Evolutionary conservation across 805 yeast genomes (phyloP).

Genomic region (Saccharomyces eubayanus): DNA sequence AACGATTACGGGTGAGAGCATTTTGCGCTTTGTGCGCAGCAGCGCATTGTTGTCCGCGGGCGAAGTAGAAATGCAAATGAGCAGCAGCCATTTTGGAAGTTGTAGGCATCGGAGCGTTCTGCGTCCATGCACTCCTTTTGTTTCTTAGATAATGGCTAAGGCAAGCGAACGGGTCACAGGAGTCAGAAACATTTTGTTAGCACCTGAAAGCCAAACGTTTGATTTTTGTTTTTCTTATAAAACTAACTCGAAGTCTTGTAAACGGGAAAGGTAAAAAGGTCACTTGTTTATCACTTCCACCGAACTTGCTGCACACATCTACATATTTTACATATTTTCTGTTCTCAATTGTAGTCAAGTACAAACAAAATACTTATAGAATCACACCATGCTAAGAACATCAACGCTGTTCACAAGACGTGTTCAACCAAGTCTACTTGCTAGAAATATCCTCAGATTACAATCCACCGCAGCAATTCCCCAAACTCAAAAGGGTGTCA

Average conservation of each 20-base stretch:
- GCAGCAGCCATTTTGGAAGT: not conserved
- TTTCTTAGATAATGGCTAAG: not conserved
- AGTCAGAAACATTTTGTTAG: not conserved
- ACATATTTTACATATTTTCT: not conserved
- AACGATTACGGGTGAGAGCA: not conserved
- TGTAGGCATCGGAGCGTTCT: slow-evolving; percentile 2
- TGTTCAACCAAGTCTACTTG: not conserved
- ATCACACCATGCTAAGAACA: slow-evolving; percentile 11
- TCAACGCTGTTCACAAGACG: slow-evolving; percentile 3
- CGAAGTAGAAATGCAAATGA: not conserved
- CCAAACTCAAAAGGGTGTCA: slow-evolving; percentile 43
- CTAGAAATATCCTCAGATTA: slow-evolving; percentile 15
- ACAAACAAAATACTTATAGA: not conserved
- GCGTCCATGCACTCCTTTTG: not conserved
- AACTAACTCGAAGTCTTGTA: not conserved
- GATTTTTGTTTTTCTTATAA: not conserved
- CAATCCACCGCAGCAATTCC: slow-evolving; percentile 32
- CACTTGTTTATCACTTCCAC: not conserved
- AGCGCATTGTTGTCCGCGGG: not conserved
- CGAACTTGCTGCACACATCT: not conserved
- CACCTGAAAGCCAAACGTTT: not conserved
- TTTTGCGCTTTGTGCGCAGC: not conserved
- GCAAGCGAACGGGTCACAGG: not conserved
- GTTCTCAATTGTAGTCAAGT: not conserved
- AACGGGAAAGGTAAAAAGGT: not conserved